Evolutionary conservation across 2,329 filamentous ascomycete genomes (phyloP), one percentile per base, ranked within the genome.

Genomic region (Cucurbitaria berberidis): DNA sequence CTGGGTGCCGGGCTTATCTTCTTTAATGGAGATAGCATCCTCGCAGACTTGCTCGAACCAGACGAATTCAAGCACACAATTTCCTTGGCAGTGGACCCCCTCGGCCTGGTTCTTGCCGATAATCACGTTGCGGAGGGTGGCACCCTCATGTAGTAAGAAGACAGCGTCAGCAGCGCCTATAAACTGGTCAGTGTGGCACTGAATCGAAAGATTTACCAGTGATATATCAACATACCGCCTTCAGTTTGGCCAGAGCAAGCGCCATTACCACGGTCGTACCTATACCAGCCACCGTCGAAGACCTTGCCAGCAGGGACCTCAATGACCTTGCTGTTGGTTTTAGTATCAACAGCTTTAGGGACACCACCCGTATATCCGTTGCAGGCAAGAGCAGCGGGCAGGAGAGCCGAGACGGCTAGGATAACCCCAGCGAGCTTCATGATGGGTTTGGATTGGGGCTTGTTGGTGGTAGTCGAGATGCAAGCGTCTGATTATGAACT

Each of bases 81-180:
- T 72, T 1, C 64, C 64, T 53, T 76, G 67, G 71, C 81, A 83
- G 72, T 84, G 80, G 29, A 83, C 77, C 55, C 80, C 81, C 66
- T 83, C 81, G 24, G 77, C 74, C 62, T 82, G 77, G 51, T 78
- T 76, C 42, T 75, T 73, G 16, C 81, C 80, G 46, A 83, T 82
- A 67, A 83, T 82, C 61, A 80, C 80, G 58, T 83, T 83, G 52
- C 75, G 77, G 32, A 84, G 71, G 13, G 77, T 80, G 15, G 78
- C 81, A 19, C 81, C 81, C 19, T 74, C 68, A 56, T 77, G 73
- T 34, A 83, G 74, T 49, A 81, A 74, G 73, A 83, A 83, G 60
- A 83, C 80, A 34, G 81, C 77, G 36, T 80, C 79, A 0, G 70
- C 57, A 49, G 73, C 67, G 38, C 67, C 73, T 63, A 18, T 9